Conservation (phyloP, 441 rosid species). For the Melastoma candidum region DNA sequence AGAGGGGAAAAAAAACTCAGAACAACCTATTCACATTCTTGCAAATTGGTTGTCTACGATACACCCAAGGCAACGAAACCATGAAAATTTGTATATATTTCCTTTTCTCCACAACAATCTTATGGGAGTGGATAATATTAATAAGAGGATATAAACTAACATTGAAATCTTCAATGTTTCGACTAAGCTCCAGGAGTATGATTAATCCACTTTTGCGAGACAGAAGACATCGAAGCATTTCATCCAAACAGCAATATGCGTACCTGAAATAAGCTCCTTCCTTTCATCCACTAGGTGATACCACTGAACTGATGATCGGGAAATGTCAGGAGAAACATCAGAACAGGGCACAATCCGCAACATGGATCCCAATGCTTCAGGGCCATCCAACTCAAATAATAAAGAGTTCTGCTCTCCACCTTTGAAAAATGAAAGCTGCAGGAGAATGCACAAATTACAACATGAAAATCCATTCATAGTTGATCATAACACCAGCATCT, state of each 20-base stretch:
- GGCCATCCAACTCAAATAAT: conserved; percentile 70
- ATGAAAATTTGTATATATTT: too few species aligned
- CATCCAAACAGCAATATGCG: too few species aligned
- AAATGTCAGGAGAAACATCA: conserved; percentile 59
- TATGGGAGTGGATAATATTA: too few species aligned
- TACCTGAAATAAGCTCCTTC: conserved; percentile 85
- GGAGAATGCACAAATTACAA: conserved; percentile 1
- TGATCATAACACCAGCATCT: background rate
- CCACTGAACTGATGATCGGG: conserved; percentile 75
- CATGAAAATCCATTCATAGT: conserved; percentile 1
- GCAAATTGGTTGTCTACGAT: too few species aligned
- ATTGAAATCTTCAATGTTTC: too few species aligned
- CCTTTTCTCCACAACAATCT: too few species aligned
- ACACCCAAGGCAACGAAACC: too few species aligned
- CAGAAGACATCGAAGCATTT: too few species aligned
- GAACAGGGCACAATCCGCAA: conserved; percentile 57
- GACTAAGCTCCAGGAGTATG: too few species aligned
- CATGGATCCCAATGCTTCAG: conserved; percentile 76
- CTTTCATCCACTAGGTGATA: conserved; percentile 65
- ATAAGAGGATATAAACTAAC: too few species aligned
- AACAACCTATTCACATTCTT: too few species aligned
- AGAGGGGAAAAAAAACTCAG: conserved; percentile 4
- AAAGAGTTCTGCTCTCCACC: conserved; percentile 40
- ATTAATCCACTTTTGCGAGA: too few species aligned
- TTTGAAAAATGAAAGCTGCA: conserved; percentile 62